A percentile compares a stretch with the other conserved stretches of the same genome.
Conservation (phyloP, 2,329 filamentous ascomycete species). For the Pezicula radicicola region DNA sequence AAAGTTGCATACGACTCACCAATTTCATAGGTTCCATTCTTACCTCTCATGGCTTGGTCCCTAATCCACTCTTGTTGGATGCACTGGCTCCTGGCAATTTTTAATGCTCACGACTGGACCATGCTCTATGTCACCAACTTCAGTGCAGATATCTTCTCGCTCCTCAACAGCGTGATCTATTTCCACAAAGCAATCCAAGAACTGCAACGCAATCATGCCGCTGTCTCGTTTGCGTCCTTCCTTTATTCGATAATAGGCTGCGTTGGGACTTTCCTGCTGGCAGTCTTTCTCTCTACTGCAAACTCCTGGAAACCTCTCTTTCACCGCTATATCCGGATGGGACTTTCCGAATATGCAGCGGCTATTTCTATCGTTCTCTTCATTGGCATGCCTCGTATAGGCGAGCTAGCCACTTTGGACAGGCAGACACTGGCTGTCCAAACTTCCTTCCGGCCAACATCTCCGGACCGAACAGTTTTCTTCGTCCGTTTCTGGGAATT, state of each 20-base stretch:
- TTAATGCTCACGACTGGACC: conserved; percentile 68
- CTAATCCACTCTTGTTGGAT: conserved; percentile 65
- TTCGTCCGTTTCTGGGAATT: conserved; percentile 64
- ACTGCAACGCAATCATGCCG: conserved; percentile 53
- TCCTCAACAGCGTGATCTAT: conserved; percentile 66
- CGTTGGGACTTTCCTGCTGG: conserved; percentile 59
- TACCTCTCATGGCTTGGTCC: conserved; percentile 68
- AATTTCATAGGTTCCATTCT: conserved; percentile 47
- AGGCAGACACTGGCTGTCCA: conserved; percentile 56
- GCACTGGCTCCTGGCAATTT: conserved; percentile 59
- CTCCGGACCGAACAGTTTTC: conserved; percentile 50
- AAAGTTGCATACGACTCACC: background rate
- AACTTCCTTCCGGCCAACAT: conserved; percentile 52
- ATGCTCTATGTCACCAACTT: conserved; percentile 69
- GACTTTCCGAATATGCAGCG: conserved; percentile 61
- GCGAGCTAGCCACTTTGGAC: conserved; percentile 55
- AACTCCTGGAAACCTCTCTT: conserved; percentile 60
- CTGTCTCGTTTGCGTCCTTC: conserved; percentile 58
- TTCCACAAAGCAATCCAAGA: conserved; percentile 67
- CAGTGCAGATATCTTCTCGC: conserved; percentile 63
- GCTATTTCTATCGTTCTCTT: conserved; percentile 65
- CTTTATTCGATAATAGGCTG: conserved; percentile 64
- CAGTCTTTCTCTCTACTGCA: conserved; percentile 58
- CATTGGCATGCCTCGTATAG: conserved; percentile 59
- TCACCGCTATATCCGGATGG: conserved; percentile 58